A percentile compares a stretch with the other conserved stretches of the same genome.
These are phyloP conservation scores for Sanghuangporus baumii DNA, from an alignment of 1,284 basidiomycete species.

Conservation along the genomic window DNA sequence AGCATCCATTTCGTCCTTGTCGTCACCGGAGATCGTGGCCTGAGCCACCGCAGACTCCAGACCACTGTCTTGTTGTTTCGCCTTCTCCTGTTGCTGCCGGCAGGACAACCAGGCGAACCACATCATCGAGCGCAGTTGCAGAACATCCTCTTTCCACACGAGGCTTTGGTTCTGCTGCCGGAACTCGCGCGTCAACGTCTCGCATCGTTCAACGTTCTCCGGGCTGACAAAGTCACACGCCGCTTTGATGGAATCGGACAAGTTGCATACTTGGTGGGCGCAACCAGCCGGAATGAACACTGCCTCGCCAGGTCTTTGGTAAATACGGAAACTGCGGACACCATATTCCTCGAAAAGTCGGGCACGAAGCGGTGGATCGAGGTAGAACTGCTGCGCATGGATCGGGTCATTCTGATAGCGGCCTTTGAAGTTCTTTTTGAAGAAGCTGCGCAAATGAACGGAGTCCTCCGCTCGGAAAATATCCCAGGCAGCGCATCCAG, in stretches of 20 bases:
- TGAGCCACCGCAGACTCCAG: neutral
- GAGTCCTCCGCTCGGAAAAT: slow-evolving; percentile 82
- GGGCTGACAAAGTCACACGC: slow-evolving; percentile 95
- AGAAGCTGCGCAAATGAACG: slow-evolving; percentile 69
- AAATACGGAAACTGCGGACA: slow-evolving; percentile 77
- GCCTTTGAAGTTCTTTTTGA: slow-evolving; percentile 53
- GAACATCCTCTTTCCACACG: slow-evolving; percentile 92
- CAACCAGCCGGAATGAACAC: slow-evolving; percentile 96
- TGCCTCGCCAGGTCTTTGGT: slow-evolving; percentile 89
- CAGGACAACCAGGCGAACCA: slow-evolving; percentile 88
- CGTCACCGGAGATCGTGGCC: neutral
- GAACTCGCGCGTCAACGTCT: slow-evolving; percentile 83
- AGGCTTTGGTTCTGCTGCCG: slow-evolving; percentile 79
- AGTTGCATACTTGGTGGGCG: slow-evolving; percentile 83
- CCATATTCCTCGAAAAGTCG: slow-evolving; percentile 64
- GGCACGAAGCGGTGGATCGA: slow-evolving; percentile 65
- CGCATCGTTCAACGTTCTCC: slow-evolving; percentile 84
- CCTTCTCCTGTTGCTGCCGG: slow-evolving; percentile 41
- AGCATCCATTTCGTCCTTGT: neutral
- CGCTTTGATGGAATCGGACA: slow-evolving; percentile 92
- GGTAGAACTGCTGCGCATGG: slow-evolving; percentile 84
- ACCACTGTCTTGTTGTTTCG: slow-evolving; percentile 24
- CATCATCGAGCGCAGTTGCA: slow-evolving; percentile 89
- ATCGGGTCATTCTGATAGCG: slow-evolving; percentile 74
- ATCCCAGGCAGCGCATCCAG: slow-evolving; percentile 90